Evolutionary conservation across 2,329 filamentous ascomycete species (phyloP), one percentile per base, ranked within the genome.

Genomic region (Penicillium sp.): DNA sequence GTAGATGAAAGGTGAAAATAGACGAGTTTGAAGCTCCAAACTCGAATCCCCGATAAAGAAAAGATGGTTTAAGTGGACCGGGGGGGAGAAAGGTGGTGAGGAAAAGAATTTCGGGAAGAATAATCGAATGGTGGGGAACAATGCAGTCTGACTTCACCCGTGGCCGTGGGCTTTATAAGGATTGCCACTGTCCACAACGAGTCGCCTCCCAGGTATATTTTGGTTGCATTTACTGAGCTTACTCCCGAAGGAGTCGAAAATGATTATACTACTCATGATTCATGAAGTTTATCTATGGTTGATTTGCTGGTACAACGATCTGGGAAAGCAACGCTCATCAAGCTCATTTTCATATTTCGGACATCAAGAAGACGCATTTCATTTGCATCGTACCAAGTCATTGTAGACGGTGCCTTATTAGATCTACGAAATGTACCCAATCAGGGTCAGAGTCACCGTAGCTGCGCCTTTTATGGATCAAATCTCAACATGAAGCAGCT

Each of bases 101-200:
- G 60, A 66, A 65, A 68, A 66, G 61, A 66, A 68, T 67, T 68
- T 67, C 61, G 65, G 66, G 59, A 66, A 65, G 63, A 66, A 63
- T 65, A 59, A 67, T 37, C 49, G 49, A 37, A 62, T 57, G 50
- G 61, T 65, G 56, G 66, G 66, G 66, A 65, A 64, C 54, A 61
- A 64, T 58, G 54, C 37, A 60, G 37, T 63, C 53, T 63, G 63
- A 60, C 59, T 65, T 68, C 58, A 62, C 56, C 57, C 40, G 49
- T n/a, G 35, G 43, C 57, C 40, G 49, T n/a, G 35, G 43, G 16
- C 40, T 63, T 50, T 51, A 54, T 51, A 54, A 58, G 43, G 36
- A 35, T 63, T 55, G 58, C 61, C 59, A 63, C 61, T 50, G 43
- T 24, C 41, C 35, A 37, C 43, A 37, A 43, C 16, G 22, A 22